These are phyloP conservation scores for Fusarium gaditjirri DNA, from an alignment of 2,329 filamentous ascomycete species.

Conservation along the genomic window DNA sequence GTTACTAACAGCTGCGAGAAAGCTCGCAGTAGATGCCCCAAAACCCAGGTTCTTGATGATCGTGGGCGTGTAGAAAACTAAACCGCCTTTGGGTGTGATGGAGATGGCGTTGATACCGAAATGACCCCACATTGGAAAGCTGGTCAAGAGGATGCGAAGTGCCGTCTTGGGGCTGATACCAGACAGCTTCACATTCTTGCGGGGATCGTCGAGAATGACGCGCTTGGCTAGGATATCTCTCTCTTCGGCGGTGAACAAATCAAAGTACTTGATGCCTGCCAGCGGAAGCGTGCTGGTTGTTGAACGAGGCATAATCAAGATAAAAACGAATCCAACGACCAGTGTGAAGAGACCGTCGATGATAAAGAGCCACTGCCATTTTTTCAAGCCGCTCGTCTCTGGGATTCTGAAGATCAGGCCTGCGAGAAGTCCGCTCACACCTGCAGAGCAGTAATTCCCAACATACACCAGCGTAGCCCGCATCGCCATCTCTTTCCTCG, in stretches of 20 bases:
- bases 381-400: not conserved
- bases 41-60: conserved; percentile 11
- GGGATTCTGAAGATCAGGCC: conserved; percentile 1
- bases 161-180: not conserved
- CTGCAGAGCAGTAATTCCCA: conserved; percentile 9
- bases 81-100: not conserved
- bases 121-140: conserved; percentile 2
- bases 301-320: conserved; percentile 5
- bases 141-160: not conserved
- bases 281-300: not conserved
- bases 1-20: not conserved
- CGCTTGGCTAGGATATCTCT: not conserved
- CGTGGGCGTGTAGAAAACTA: conserved; percentile 1
- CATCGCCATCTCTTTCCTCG: not conserved
- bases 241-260: not conserved
- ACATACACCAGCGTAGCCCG: conserved; percentile 3
- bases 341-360: not conserved
- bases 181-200: not conserved
- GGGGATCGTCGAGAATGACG: not conserved
- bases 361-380: conserved; percentile 19
- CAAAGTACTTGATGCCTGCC: not conserved
- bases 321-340: not conserved
- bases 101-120: not conserved
- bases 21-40: not conserved
- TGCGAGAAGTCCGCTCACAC: not conserved